phyloP scores from a whole-genome alignment of 1,284 basidiomycete genomes.

The Ceratobasidium sp. region DNA sequence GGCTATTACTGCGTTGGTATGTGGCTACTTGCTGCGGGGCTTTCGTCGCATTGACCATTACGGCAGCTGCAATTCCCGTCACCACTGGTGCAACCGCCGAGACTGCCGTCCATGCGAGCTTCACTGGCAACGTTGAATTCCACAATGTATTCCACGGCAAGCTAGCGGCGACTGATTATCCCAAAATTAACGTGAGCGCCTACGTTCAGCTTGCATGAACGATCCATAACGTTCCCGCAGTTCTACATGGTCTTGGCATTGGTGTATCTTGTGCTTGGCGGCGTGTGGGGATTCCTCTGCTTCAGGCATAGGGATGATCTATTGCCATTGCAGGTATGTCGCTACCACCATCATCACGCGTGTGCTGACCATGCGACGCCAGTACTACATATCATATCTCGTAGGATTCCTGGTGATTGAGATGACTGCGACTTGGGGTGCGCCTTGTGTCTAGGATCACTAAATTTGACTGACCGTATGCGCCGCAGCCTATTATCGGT shows the following conservation, averaged over 20 bases:
- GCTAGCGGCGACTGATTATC: constrained; percentile 92
- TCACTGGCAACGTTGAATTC: constrained; percentile 84
- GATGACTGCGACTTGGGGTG: constrained; percentile 89
- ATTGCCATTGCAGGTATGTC: constrained; percentile 78
- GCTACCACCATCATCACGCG: not conserved
- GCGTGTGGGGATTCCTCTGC: constrained; percentile 85
- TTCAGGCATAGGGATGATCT: constrained; percentile 82
- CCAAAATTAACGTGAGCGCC: constrained; percentile 88
- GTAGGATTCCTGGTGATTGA: constrained; percentile 90
- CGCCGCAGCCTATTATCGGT: constrained; percentile 76
- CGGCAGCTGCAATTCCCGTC: constrained; percentile 80
- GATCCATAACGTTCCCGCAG: constrained; percentile 51
- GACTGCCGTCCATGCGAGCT: constrained; percentile 71
- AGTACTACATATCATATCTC: constrained; percentile 95
- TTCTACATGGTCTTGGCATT: constrained; percentile 89
- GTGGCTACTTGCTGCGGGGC: constrained; percentile 45
- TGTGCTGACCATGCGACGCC: constrained; percentile 42
- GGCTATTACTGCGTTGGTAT: constrained; percentile 95
- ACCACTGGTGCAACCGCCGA: constrained; percentile 52
- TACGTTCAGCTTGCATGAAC: constrained; percentile 7
- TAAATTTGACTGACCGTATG: not conserved
- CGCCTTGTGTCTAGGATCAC: constrained; percentile 40
- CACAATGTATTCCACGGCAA: constrained; percentile 88
- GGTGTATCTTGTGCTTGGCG: constrained; percentile 72
- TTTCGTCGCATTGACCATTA: constrained; percentile 2